phyloP scores from a whole-genome alignment of 2,329 filamentous ascomycete species.

The Arthrinium puccinioides region DNA sequence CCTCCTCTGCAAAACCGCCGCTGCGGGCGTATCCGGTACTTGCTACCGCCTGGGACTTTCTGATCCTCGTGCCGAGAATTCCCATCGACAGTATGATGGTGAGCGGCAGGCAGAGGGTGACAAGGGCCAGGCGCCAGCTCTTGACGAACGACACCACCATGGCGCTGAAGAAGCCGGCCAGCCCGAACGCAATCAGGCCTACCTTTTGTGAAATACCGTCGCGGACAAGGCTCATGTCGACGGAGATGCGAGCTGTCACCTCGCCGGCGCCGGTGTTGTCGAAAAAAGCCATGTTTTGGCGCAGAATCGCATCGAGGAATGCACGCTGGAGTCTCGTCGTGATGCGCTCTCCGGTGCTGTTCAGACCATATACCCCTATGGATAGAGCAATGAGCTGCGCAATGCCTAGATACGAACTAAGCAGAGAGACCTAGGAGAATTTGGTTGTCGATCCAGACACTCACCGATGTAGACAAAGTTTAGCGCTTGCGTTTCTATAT shows the following conservation, averaged over 20 bases:
- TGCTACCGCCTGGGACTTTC: constrained; percentile 16
- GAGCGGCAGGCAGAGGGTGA: constrained; percentile 22
- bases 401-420: too few relatives aligned
- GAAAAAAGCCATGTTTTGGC: constrained; percentile 20
- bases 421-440: too few relatives aligned
- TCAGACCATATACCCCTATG: too few relatives aligned
- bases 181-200: constrained; percentile 5
- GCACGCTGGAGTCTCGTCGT: constrained; percentile 8
- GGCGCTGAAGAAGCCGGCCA: constrained; percentile 29
- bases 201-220: constrained; percentile 14
- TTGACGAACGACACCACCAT: constrained; percentile 30
- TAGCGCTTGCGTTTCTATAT: too few relatives aligned
- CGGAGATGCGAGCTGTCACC: constrained; percentile 12
- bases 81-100: constrained; percentile 29
- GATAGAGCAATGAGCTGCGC: too few relatives aligned
- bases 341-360: constrained; percentile 16
- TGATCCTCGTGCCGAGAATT: constrained; percentile 11
- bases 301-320: constrained; percentile 14
- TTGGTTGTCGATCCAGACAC: too few relatives aligned
- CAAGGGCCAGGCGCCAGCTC: constrained; percentile 37
- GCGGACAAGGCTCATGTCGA: constrained; percentile 13
- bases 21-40: constrained; percentile 13
- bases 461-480: too few relatives aligned
- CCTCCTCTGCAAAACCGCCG: constrained; percentile 59
- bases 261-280: constrained; percentile 16